Conservation (phyloP, 2,329 filamentous ascomycete species). For the Fusarium albidum region DNA sequence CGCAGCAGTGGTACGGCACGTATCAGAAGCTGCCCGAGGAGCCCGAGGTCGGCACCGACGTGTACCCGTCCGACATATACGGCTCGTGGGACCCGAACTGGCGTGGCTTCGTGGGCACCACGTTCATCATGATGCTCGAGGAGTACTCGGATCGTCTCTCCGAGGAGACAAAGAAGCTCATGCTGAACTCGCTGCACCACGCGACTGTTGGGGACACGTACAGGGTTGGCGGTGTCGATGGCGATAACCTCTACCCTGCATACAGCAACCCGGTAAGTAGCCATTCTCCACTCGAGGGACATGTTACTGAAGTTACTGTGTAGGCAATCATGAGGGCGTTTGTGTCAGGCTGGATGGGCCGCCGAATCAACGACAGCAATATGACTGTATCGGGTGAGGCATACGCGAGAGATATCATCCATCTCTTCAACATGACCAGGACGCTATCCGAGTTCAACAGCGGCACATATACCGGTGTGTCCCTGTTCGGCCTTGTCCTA, state of each 20-base stretch:
- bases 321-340: conserved; percentile 65
- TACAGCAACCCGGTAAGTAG: conserved; percentile 59
- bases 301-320: too few species aligned
- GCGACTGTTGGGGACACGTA: conserved; percentile 20
- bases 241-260: conserved; percentile 67
- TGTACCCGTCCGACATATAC: conserved; percentile 18
- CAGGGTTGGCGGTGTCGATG: conserved; percentile 64
- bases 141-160: conserved; percentile 13
- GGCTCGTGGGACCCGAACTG: conserved; percentile 23
- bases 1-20: conserved; percentile 20
- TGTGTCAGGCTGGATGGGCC: conserved; percentile 64
- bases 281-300: too few species aligned
- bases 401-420: conserved; percentile 61
- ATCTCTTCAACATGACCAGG: conserved; percentile 60
- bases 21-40: conserved; percentile 16
- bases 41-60: conserved; percentile 15
- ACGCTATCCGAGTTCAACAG: conserved; percentile 69
- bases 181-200: conserved; percentile 15
- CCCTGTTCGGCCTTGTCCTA: conserved; percentile 61
- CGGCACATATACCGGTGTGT: conserved; percentile 68
- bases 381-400: conserved; percentile 64
- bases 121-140: conserved; percentile 23
- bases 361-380: conserved; percentile 59
- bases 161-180: conserved; percentile 3
- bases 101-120: conserved; percentile 18